phyloP scores from a whole-genome alignment of 108 stramenopile genomes.

The Parmales sp. region DNA sequence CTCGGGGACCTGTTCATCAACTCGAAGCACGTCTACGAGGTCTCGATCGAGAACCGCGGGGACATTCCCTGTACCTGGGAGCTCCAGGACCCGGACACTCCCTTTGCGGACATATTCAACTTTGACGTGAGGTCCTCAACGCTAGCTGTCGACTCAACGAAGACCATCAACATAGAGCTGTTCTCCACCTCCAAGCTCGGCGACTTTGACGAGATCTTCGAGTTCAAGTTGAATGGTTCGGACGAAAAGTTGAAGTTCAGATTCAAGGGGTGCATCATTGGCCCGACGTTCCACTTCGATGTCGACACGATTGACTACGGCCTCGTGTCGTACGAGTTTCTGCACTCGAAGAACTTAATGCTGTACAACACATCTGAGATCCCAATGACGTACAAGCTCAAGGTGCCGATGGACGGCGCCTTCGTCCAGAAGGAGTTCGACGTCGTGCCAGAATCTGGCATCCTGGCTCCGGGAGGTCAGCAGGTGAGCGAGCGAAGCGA shows the following conservation, averaged over 20 bases:
- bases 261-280: slow-evolving; percentile 41
- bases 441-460: slow-evolving; percentile 25
- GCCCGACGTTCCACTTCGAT: slow-evolving; percentile 50
- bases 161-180: slow-evolving; percentile 18
- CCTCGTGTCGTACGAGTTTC: slow-evolving; percentile 34
- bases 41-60: slow-evolving; percentile 40
- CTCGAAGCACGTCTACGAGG: slow-evolving; percentile 24
- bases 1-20: slow-evolving; percentile 48
- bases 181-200: slow-evolving; percentile 30
- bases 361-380: slow-evolving; percentile 46
- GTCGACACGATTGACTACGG: slow-evolving; percentile 39
- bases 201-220: slow-evolving; percentile 41
- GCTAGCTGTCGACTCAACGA: slow-evolving; percentile 14
- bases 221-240: slow-evolving; percentile 35
- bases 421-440: slow-evolving; percentile 32
- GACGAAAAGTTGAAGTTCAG: slow-evolving; percentile 33
- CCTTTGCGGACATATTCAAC: slow-evolving; percentile 19
- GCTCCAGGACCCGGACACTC: slow-evolving; percentile 22
- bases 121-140: slow-evolving; percentile 4
- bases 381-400: slow-evolving; percentile 33
- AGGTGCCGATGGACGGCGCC: slow-evolving; percentile 42
- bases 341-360: slow-evolving; percentile 14
- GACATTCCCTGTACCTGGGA: slow-evolving; percentile 47
- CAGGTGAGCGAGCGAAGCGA: too few species aligned
- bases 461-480: slow-evolving; percentile 23